These are phyloP conservation scores for Globisporangium irregulare DNA, from an alignment of 352 stramenopile genomes.

Conservation along the genomic window DNA sequence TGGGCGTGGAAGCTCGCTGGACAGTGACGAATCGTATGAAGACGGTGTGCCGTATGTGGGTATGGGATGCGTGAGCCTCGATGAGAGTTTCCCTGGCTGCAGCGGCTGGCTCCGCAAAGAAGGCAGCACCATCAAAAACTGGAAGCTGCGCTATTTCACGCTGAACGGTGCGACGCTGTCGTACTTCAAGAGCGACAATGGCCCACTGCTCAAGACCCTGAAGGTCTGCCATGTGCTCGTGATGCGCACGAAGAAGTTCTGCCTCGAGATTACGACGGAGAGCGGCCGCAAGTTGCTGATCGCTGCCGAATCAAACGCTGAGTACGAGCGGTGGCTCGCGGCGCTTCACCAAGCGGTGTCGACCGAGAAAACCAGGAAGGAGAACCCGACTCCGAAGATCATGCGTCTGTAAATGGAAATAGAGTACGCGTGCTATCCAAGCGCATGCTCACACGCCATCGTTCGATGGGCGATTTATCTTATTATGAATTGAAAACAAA, in stretches of 20 bases:
- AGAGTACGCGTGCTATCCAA: not conserved
- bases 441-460: not conserved
- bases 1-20: constrained; percentile 14
- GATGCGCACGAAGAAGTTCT: constrained; percentile 61
- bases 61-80: constrained; percentile 11
- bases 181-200: constrained; percentile 85
- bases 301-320: constrained; percentile 61
- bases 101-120: constrained; percentile 81
- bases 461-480: not conserved
- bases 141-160: constrained; percentile 83
- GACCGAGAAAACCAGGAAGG: constrained; percentile 31
- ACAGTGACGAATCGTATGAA: constrained; percentile 17
- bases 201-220: constrained; percentile 55
- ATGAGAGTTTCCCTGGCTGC: constrained; percentile 28
- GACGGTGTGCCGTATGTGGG: constrained; percentile 10
- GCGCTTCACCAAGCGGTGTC: constrained; percentile 55
- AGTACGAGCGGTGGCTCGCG: constrained; percentile 65
- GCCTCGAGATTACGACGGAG: constrained; percentile 74
- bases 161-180: constrained; percentile 70
- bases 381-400: constrained; percentile 5
- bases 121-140: constrained; percentile 79
- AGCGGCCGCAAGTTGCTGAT: constrained; percentile 71
- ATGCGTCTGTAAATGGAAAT: constrained; percentile 14
- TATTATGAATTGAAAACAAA: not conserved
- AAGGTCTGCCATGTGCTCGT: constrained; percentile 71